Base-by-base conservation (phyloP, 2,329 filamentous ascomycete genomes). In the Byssoonygena ceratinophila region DNA sequence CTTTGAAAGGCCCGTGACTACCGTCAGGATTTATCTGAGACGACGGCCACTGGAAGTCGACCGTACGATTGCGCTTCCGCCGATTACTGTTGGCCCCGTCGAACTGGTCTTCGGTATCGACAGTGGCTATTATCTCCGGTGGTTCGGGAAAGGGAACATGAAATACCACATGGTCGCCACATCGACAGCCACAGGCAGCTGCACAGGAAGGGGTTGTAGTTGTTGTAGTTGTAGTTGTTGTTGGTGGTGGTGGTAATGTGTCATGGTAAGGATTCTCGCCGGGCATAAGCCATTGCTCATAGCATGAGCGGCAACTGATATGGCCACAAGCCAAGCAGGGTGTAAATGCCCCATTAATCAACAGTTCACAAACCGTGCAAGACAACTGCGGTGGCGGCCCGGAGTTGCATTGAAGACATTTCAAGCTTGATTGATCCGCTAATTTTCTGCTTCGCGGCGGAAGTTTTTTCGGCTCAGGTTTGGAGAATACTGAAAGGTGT, bases 251-350 rank as follows among this genome's bases (percentile, higher is more conserved):
- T n/a, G n/a, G n/a, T n/a, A n/a, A n/a, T n/a, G 59, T 55, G 18
- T 48, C 31, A 39, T 22, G 43, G 16, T 54, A 41, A 44, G 34
- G 3, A 40, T 29, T 39, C 61, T 29, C 55, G 43, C 43, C 50
- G n/a, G n/a, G n/a, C n/a, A n/a, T n/a, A n/a, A 74, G 71, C 71
- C 71, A 74, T 37, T 60, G 60, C 37, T 61, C 61, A 45, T 73
- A 71, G 56, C 73, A 76, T 16, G 65, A 60, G 47, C 71, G 70
- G 58, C 73, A 75, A 53, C 67, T 68, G 16, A 74, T 66, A 53
- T 76, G 73, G 16, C 73, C 72, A 58, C 73, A 76, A 43, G 66
- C 65, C 9, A 75, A 61, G 55, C 73, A 76, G 4, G 73, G 73
- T 1, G 70, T 62, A 43, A 74, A 64, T 60, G 74, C 72, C 22